Evolutionary conservation across 306 rosid genomes (phyloP).

Genomic region (Cicer bijugum): DNA sequence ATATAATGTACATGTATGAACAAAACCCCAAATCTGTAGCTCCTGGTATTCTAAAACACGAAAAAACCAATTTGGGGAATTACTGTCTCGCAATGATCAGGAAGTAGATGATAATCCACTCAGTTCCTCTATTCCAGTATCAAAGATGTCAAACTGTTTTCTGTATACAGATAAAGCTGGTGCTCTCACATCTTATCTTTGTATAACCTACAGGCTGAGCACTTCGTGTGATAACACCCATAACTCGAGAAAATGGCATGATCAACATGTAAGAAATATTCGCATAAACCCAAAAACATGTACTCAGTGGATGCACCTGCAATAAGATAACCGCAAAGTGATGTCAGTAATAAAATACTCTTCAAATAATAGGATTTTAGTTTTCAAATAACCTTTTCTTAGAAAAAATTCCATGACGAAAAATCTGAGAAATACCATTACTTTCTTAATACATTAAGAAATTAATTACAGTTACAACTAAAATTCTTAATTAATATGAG

Average conservation of each 20-base stretch:
- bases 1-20: conserved; percentile 55
- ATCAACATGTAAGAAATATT: conserved; percentile 24
- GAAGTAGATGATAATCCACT: conserved; percentile 37
- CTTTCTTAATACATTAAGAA: too few species aligned
- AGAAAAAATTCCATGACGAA: background rate
- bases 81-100: conserved; percentile 28
- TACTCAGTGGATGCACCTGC: conserved; percentile 41
- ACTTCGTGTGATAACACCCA: conserved; percentile 39
- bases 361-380: background rate
- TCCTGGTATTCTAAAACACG: conserved; percentile 38
- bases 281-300: conserved; percentile 35
- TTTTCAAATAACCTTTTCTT: background rate
- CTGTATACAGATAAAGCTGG: conserved; percentile 42
- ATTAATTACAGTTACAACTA: background rate
- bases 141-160: conserved; percentile 48
- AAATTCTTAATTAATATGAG: background rate
- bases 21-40: conserved; percentile 42
- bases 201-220: conserved; percentile 34
- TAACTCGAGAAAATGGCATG: conserved; percentile 27
- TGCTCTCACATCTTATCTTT: conserved; percentile 11
- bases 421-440: background rate
- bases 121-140: conserved; percentile 33
- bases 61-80: conserved; percentile 35
- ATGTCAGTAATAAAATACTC: background rate
- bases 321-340: conserved; percentile 23